A percentile compares a stretch with the other conserved stretches of the same genome.
Conservation (phyloP, 2,329 filamentous ascomycete species). For the Monosporascus sp. region DNA sequence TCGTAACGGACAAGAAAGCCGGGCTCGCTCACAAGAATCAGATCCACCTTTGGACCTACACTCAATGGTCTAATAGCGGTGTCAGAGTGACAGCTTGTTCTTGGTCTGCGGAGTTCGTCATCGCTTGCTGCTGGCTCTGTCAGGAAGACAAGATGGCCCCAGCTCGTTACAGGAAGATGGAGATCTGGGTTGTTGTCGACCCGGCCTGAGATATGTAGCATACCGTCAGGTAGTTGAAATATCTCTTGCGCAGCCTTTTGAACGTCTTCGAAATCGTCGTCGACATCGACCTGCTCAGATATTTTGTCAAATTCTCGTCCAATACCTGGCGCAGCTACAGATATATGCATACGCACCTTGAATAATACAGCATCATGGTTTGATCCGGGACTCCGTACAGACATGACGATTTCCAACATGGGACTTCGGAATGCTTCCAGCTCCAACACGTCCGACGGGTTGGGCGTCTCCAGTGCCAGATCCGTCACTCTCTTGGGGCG, state of each 20-base stretch:
- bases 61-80: neutral
- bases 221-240: neutral
- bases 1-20: too few species aligned
- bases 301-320: too few species aligned
- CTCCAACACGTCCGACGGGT: neutral
- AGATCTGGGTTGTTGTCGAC: neutral
- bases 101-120: neutral
- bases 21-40: neutral
- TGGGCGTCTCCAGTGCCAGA: neutral
- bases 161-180: neutral
- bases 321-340: too few species aligned
- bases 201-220: neutral
- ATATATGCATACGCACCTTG: neutral
- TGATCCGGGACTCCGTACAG: neutral
- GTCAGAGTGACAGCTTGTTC: neutral
- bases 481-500: neutral
- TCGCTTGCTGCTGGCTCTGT: neutral
- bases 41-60: neutral
- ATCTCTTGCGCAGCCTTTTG: neutral
- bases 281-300: neutral
- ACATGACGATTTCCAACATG: neutral
- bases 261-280: neutral
- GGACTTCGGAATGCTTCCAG: neutral
- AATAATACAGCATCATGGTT: neutral
- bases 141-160: neutral